phyloP scores from a whole-genome alignment of 495 filamentous ascomycete species.

The Evernia prunastri region DNA sequence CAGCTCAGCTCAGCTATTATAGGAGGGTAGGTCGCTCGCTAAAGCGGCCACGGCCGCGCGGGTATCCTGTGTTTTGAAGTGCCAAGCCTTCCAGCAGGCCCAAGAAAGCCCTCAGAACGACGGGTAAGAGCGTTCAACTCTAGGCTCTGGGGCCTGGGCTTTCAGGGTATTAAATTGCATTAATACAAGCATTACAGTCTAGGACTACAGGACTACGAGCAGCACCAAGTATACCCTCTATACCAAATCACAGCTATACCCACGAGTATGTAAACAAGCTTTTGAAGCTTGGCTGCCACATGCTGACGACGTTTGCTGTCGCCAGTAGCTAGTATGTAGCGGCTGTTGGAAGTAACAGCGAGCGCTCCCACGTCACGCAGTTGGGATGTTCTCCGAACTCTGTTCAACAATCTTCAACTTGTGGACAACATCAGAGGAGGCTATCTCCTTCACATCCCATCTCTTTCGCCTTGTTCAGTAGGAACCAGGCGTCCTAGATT shows the following conservation, averaged over 20 bases:
- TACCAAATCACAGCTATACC: background rate
- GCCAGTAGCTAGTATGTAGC: slow-evolving; percentile 3
- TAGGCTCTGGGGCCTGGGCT: background rate
- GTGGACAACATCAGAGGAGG: slow-evolving; percentile 52
- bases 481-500: slow-evolving; percentile 40
- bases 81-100: slow-evolving; percentile 8
- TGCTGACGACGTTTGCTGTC: background rate
- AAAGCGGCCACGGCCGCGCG: no score
- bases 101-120: background rate
- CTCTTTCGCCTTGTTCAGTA: slow-evolving; percentile 45
- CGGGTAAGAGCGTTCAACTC: background rate
- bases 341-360: background rate
- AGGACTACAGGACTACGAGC: slow-evolving; percentile 1
- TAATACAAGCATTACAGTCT: background rate
- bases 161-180: background rate
- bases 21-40: no score
- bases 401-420: slow-evolving; percentile 48
- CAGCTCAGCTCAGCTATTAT: no score
- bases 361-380: no score
- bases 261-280: background rate
- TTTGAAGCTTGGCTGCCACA: background rate
- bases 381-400: background rate
- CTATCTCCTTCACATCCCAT: slow-evolving; percentile 59
- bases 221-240: background rate
- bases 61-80: no score